Percentiles rank a stretch among this genome's conserved stretches.
phyloP scores from a whole-genome alignment of 176 grass and related monocot species.

The Panicum miliaceum region DNA sequence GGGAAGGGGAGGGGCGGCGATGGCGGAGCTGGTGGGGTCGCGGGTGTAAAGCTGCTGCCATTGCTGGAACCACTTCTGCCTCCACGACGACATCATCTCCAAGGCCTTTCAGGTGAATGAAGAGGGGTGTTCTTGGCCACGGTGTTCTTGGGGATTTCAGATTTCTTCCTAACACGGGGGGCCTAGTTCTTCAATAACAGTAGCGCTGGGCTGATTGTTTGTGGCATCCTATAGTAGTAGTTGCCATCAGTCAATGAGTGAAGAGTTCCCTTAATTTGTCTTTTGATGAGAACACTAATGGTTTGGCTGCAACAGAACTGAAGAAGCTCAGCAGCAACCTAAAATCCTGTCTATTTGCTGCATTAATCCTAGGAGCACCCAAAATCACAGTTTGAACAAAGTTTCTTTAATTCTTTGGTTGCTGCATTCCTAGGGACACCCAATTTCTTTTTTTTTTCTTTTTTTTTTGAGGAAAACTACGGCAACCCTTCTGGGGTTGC shows the following conservation, averaged over 20 bases:
- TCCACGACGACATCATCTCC: conserved; percentile 84
- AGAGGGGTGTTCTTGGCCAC: background rate
- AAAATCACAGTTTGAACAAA: background rate
- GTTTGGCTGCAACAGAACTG: background rate
- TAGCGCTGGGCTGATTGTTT: background rate
- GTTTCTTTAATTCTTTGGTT: background rate
- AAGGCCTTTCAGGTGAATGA: conserved; percentile 72
- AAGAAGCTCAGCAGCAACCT: background rate
- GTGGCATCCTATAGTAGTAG: background rate
- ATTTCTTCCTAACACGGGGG: background rate
- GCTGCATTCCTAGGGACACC: background rate
- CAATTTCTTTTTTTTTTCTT: too few species aligned
- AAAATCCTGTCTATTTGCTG: background rate
- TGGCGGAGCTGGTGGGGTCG: conserved; percentile 61
- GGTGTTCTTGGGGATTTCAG: conserved; percentile 9
- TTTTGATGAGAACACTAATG: background rate
- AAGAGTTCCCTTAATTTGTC: background rate
- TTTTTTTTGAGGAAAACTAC: too few species aligned
- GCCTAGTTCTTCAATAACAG: background rate
- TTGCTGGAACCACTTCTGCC: conserved; percentile 80
- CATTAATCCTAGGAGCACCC: background rate
- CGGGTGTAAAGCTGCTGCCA: conserved; percentile 72
- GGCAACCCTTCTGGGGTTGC: too few species aligned
- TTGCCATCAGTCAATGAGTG: background rate
- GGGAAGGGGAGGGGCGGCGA: conserved; percentile 1